These are phyloP conservation scores for Colletotrichum camelliae DNA, from an alignment of 2,329 filamentous ascomycete genomes.

Conservation along the genomic window DNA sequence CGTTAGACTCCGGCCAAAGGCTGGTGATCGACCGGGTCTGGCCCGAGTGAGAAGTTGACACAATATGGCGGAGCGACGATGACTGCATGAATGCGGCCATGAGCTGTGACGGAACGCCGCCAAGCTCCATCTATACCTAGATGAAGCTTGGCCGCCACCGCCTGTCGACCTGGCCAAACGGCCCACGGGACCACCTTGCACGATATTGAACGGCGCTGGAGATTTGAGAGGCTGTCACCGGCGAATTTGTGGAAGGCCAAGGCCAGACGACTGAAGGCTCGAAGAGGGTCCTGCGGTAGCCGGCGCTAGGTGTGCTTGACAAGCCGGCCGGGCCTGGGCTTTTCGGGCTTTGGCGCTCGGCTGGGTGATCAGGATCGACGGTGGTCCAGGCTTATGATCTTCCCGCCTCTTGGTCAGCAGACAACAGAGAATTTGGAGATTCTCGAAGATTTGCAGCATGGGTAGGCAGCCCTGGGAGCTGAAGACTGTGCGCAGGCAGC, in stretches of 20 bases:
- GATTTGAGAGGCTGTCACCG: background rate
- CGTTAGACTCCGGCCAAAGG: background rate
- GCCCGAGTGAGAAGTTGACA: background rate
- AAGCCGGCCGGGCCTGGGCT: background rate
- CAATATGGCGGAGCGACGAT: background rate
- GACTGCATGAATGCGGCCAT: background rate
- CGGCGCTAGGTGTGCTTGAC: background rate
- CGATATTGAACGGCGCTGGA: background rate
- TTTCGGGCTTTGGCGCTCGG: background rate
- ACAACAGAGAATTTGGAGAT: background rate
- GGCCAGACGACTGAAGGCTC: background rate
- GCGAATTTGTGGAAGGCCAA: background rate
- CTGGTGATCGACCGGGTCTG: constrained; percentile 6
- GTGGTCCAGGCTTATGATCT: background rate
- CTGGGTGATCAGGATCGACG: constrained; percentile 4
- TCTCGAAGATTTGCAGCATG: background rate
- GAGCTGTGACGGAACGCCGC: background rate
- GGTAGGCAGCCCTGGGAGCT: background rate
- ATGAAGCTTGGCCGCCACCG: background rate
- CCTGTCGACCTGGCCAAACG: background rate
- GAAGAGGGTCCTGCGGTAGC: background rate
- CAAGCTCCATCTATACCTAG: background rate
- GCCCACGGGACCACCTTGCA: background rate
- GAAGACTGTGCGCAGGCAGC: background rate
- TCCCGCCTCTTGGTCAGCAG: constrained; percentile 4